Conservation (phyloP, 2,329 filamentous ascomycete species). For the Dactylellina parvicollis region DNA sequence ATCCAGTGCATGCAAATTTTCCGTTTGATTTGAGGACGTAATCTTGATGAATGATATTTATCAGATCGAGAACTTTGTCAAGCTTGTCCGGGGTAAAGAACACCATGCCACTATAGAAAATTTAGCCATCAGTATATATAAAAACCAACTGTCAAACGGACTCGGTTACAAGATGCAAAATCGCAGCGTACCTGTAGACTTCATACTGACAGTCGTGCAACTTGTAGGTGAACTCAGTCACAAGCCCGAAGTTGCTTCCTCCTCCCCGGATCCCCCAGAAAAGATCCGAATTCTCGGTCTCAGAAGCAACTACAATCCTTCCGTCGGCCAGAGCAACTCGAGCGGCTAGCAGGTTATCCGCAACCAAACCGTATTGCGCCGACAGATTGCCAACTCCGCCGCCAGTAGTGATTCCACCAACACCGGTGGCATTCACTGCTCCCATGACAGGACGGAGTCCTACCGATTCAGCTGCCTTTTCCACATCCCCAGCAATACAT, state of each 20-base stretch:
- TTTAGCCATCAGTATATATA: slow-evolving; percentile 2
- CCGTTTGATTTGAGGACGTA: slow-evolving; percentile 49
- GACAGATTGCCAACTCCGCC: slow-evolving; percentile 41
- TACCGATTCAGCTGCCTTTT: slow-evolving; percentile 23
- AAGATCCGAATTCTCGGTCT: slow-evolving; percentile 64
- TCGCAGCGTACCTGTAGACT: slow-evolving; percentile 22
- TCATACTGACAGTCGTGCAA: slow-evolving; percentile 63
- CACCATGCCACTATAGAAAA: slow-evolving; percentile 16
- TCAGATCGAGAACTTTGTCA: slow-evolving; percentile 10
- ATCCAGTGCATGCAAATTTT: slow-evolving; percentile 29
- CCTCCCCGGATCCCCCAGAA: slow-evolving; percentile 70
- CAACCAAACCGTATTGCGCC: slow-evolving; percentile 40
- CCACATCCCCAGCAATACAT: slow-evolving; percentile 35
- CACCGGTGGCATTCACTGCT: slow-evolving; percentile 37
- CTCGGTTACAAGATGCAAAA: background rate
- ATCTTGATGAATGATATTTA: slow-evolving; percentile 27
- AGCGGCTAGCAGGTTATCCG: slow-evolving; percentile 43
- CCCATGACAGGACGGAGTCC: slow-evolving; percentile 39
- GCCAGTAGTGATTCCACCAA: slow-evolving; percentile 50
- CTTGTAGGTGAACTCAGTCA: slow-evolving; percentile 65
- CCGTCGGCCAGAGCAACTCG: slow-evolving; percentile 58
- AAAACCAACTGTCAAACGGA: background rate
- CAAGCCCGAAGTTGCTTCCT: slow-evolving; percentile 70
- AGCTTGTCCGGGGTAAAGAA: slow-evolving; percentile 34
- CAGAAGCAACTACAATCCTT: slow-evolving; percentile 66